Conservation (phyloP, 306 rosid genomes). For the Prinsepia uniflora region DNA sequence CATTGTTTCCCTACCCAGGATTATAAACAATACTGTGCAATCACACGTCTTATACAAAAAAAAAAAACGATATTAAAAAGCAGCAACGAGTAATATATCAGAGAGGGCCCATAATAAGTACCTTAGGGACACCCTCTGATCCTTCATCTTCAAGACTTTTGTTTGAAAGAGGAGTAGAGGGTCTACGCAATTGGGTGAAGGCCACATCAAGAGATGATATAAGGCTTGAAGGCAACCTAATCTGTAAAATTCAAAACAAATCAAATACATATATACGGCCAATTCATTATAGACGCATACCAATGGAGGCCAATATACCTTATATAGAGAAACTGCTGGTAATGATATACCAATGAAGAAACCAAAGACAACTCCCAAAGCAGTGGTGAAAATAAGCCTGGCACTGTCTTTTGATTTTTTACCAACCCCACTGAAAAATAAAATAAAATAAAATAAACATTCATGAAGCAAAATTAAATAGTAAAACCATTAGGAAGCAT, state of each 20-base stretch:
- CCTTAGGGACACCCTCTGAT: conserved; percentile 61
- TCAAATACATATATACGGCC: conserved; percentile 25
- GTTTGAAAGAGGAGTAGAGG: conserved; percentile 34
- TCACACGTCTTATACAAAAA: neutral
- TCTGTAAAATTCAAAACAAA: conserved; percentile 49
- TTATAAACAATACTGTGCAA: neutral
- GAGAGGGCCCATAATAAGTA: conserved; percentile 29
- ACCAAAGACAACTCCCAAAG: conserved; percentile 70
- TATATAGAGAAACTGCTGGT: conserved; percentile 50
- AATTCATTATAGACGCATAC: conserved; percentile 1
- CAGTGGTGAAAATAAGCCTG: conserved; percentile 50
- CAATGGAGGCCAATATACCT: conserved; percentile 44
- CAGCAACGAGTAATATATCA: neutral
- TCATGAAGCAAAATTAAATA: conserved; percentile 12
- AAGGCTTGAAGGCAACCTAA: conserved; percentile 67
- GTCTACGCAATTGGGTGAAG: conserved; percentile 46
- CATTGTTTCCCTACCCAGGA: no score
- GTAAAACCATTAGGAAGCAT: neutral
- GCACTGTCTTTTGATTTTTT: conserved; percentile 63
- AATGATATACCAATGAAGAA: conserved; percentile 72
- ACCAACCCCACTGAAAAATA: conserved; percentile 37
- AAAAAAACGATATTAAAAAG: neutral
- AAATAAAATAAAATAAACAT: conserved; percentile 23
- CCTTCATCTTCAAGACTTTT: conserved; percentile 50
- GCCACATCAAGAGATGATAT: conserved; percentile 64